phyloP scores from a whole-genome alignment of 768 basidiomycete genomes.

The Xerocomus spinulosus region DNA sequence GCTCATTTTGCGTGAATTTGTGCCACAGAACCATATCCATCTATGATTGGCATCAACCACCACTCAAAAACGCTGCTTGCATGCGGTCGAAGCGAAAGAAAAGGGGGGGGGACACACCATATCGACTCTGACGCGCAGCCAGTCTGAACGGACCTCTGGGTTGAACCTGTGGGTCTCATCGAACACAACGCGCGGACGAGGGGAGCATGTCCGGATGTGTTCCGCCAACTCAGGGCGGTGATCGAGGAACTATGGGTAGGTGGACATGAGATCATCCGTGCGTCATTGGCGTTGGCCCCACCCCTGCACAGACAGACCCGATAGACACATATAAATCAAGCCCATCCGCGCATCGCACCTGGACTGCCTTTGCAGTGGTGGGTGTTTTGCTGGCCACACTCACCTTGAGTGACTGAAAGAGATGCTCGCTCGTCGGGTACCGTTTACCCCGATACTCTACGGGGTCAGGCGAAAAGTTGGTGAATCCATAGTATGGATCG shows the following conservation, averaged over 20 bases:
- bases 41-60: constrained; percentile 13
- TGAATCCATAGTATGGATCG: constrained; percentile 37
- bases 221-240: constrained; percentile 33
- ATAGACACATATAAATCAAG: background rate
- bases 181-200: constrained; percentile 30
- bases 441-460: constrained; percentile 35
- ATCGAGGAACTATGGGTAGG: constrained; percentile 29
- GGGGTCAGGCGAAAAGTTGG: constrained; percentile 42
- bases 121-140: constrained; percentile 31
- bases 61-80: constrained; percentile 6
- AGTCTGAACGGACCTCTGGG: constrained; percentile 34
- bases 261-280: constrained; percentile 13
- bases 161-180: constrained; percentile 35
- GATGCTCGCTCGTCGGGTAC: constrained; percentile 46
- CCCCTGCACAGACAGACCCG: constrained; percentile 1
- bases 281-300: constrained; percentile 11
- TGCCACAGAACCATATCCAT: constrained; percentile 38
- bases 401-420: constrained; percentile 45
- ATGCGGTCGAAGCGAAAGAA: constrained; percentile 13
- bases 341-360: background rate
- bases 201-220: constrained; percentile 33
- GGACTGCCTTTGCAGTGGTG: background rate
- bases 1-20: constrained; percentile 39
- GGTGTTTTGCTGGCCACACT: constrained; percentile 4
- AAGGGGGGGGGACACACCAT: constrained; percentile 24